phyloP scores from a whole-genome alignment of 2,329 filamentous ascomycete species.

The Fusarium veterinarium region DNA sequence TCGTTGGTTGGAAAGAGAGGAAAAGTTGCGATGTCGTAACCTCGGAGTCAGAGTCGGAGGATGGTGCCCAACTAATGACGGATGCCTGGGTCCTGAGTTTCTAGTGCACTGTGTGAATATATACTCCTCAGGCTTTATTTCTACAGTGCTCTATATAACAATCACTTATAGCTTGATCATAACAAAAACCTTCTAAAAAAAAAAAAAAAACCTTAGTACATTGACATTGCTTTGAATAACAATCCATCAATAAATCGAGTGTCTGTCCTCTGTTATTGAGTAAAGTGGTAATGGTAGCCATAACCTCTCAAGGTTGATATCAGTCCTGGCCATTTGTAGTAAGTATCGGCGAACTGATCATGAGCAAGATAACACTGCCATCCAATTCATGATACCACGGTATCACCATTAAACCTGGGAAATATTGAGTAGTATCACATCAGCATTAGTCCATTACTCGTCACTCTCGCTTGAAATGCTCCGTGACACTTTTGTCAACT shows the following conservation, averaged over 20 bases:
- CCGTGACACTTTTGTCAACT: neutral
- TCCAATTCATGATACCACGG: slow-evolving; percentile 4
- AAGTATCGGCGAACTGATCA: neutral
- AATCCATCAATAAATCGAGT: neutral
- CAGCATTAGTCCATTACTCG: slow-evolving; percentile 6
- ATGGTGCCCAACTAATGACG: slow-evolving; percentile 27
- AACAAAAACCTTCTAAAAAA: neutral
- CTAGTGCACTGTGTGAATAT: slow-evolving; percentile 11
- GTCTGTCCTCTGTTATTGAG: neutral
- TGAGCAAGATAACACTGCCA: neutral
- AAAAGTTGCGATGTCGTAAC: slow-evolving; percentile 24
- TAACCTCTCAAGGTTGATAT: neutral
- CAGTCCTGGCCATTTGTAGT: neutral
- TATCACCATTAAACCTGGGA: slow-evolving; percentile 1
- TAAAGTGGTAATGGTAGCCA: neutral
- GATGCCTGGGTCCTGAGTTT: slow-evolving; percentile 21
- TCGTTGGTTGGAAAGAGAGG: neutral
- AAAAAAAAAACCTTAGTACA: neutral
- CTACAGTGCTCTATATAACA: neutral
- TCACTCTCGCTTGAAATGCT: slow-evolving; percentile 25
- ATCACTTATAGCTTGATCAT: neutral
- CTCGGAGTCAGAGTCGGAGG: slow-evolving; percentile 15
- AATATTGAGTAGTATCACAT: slow-evolving; percentile 24
- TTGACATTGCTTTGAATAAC: neutral
- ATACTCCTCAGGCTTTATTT: accelerated